Percentiles rank a stretch among this genome's conserved stretches.
These are phyloP conservation scores for Cucurbita moschata DNA, from an alignment of 306 rosid species.

Conservation along the genomic window DNA sequence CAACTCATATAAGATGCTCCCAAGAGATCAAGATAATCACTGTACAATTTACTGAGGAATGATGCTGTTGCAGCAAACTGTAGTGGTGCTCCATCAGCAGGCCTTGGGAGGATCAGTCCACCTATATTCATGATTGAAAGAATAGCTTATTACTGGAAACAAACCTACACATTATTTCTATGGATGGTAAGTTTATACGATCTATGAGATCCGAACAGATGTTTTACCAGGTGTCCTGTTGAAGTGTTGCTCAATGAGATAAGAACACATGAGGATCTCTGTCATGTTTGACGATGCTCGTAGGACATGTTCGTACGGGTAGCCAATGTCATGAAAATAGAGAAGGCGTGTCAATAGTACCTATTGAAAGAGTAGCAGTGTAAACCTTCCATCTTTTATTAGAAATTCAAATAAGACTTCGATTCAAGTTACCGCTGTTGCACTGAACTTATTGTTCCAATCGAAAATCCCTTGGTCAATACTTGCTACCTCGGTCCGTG, in stretches of 20 bases:
- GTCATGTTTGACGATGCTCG: conserved; percentile 32
- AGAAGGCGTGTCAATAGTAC: conserved; percentile 48
- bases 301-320: conserved; percentile 34
- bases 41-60: conserved; percentile 54
- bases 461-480: conserved; percentile 35
- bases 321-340: conserved; percentile 55
- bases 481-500: conserved; percentile 26
- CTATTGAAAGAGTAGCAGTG: conserved; percentile 15
- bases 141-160: conserved; percentile 8
- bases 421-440: conserved; percentile 29
- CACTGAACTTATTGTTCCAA: conserved; percentile 73
- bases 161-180: background rate
- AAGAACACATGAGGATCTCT: conserved; percentile 45
- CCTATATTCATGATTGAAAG: conserved; percentile 20
- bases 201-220: background rate
- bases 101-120: conserved; percentile 47
- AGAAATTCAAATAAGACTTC: background rate
- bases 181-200: background rate
- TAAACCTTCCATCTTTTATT: background rate
- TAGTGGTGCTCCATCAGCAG: conserved; percentile 29
- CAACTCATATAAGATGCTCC: conserved; percentile 27
- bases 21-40: conserved; percentile 59
- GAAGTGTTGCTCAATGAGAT: conserved; percentile 24
- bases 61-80: conserved; percentile 73
- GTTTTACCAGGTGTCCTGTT: conserved; percentile 41